Conservation (phyloP, 1,284 basidiomycete species). For the Erythrobasidium hasegawianum region DNA sequence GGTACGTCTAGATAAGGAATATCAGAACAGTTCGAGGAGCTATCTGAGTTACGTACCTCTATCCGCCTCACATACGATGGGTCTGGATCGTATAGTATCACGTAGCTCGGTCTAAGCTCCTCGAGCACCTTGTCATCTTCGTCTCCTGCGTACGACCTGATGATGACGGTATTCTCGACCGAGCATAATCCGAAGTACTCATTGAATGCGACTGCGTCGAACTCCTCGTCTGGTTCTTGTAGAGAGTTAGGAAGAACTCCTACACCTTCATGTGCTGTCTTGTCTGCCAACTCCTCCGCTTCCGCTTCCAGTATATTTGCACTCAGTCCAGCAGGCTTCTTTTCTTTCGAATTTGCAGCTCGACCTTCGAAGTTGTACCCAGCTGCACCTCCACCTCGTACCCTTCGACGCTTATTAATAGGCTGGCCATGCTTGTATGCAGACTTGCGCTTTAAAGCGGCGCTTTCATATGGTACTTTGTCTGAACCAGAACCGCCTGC, state of each 20-base stretch:
- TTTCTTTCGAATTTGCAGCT: conserved; percentile 48
- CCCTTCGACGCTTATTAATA: conserved; percentile 49
- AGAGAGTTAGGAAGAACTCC: conserved; percentile 6
- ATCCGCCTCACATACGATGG: conserved; percentile 87
- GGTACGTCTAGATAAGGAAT: conserved; percentile 87
- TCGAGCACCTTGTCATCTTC: conserved; percentile 83
- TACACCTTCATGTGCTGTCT: background rate
- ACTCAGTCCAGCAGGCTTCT: conserved; percentile 52
- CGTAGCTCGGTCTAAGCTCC: conserved; percentile 84
- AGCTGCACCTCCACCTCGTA: conserved; percentile 45
- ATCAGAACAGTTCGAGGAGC: too few relatives aligned
- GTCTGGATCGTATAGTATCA: conserved; percentile 93
- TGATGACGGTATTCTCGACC: conserved; percentile 75
- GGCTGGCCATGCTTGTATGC: conserved; percentile 52
- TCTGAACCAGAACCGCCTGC: background rate
- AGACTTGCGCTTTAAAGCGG: conserved; percentile 71
- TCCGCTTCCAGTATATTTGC: conserved; percentile 45
- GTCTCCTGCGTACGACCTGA: conserved; percentile 86
- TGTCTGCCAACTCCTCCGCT: conserved; percentile 56
- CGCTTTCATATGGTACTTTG: conserved; percentile 44
- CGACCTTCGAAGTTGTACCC: conserved; percentile 34
- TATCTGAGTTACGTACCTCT: conserved; percentile 78
- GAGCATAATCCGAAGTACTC: conserved; percentile 74
- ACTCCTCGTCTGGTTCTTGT: conserved; percentile 15
- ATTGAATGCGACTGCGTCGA: conserved; percentile 60